These are phyloP conservation scores for Tritrichomonas musculus DNA, from an alignment of 208 protist genomes.

Conservation along the genomic window DNA sequence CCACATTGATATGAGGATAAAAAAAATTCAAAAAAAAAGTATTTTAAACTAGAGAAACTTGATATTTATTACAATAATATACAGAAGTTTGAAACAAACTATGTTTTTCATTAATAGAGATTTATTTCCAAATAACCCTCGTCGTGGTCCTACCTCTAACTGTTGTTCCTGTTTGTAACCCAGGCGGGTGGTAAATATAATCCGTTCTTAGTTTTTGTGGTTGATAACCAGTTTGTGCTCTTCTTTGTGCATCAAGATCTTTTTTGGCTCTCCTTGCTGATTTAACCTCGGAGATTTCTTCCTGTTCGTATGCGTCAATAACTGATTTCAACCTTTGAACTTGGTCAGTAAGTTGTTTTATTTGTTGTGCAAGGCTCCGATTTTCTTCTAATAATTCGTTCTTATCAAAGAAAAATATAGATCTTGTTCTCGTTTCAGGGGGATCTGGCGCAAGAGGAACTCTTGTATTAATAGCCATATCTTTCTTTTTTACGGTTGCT, in stretches of 20 bases:
- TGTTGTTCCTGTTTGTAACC: background rate
- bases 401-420: constrained; percentile 27
- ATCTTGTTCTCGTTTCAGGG: background rate
- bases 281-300: background rate
- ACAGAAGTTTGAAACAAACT: no score
- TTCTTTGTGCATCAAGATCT: no score
- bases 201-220: background rate
- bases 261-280: background rate
- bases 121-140: background rate
- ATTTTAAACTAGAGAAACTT: no score
- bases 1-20: no score
- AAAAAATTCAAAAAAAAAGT: no score
- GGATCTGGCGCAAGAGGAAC: background rate
- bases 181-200: constrained; percentile 13
- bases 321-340: background rate
- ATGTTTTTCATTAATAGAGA: background rate
- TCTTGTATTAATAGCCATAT: background rate
- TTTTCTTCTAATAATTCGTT: constrained; percentile 15
- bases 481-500: background rate
- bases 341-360: background rate
- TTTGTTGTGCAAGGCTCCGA: background rate
- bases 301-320: background rate
- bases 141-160: background rate
- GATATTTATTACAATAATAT: no score
- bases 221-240: background rate